Conservation (phyloP, 345 rosid genomes). For the Eutrema yunnanense region DNA sequence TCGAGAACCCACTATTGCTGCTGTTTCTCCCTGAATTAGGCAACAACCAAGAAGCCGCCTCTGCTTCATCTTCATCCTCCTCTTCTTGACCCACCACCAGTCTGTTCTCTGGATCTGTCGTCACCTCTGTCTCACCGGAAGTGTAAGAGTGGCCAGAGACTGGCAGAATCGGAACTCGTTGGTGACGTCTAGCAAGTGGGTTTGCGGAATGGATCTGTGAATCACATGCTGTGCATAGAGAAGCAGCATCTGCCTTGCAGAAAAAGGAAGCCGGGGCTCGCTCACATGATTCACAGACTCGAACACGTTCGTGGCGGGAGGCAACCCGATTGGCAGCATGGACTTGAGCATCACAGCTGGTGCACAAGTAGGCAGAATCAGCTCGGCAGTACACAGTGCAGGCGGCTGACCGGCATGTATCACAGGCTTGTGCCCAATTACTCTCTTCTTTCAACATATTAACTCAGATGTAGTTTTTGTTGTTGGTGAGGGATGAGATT, state of each 20-base stretch:
- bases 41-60: slow-evolving; percentile 84
- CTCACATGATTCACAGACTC: slow-evolving; percentile 84
- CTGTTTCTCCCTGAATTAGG: slow-evolving; percentile 33
- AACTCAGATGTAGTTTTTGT: neutral
- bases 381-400: slow-evolving; percentile 84
- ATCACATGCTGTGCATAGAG: slow-evolving; percentile 77
- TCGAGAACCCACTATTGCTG: slow-evolving; percentile 36
- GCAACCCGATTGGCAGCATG: slow-evolving; percentile 78
- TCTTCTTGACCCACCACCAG: slow-evolving; percentile 39
- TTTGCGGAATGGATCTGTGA: slow-evolving; percentile 84
- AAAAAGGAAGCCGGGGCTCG: slow-evolving; percentile 77
- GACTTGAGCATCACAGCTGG: slow-evolving; percentile 57
- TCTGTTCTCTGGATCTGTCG: slow-evolving; percentile 10
- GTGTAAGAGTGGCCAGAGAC: slow-evolving; percentile 23
- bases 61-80: slow-evolving; percentile 66
- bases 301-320: slow-evolving; percentile 87
- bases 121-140: slow-evolving; percentile 16
- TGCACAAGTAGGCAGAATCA: slow-evolving; percentile 75
- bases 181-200: slow-evolving; percentile 93
- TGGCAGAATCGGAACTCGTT: slow-evolving; percentile 68
- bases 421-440: slow-evolving; percentile 68
- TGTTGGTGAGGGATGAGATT: slow-evolving; percentile 1
- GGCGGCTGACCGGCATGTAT: slow-evolving; percentile 65
- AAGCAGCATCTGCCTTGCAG: slow-evolving; percentile 92
- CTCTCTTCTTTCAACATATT: slow-evolving; percentile 29